Percentiles rank a stretch among this genome's conserved stretches.
These are phyloP conservation scores for Huntiella moniliformis DNA, from an alignment of 2,329 filamentous ascomycete genomes.

Conservation along the genomic window DNA sequence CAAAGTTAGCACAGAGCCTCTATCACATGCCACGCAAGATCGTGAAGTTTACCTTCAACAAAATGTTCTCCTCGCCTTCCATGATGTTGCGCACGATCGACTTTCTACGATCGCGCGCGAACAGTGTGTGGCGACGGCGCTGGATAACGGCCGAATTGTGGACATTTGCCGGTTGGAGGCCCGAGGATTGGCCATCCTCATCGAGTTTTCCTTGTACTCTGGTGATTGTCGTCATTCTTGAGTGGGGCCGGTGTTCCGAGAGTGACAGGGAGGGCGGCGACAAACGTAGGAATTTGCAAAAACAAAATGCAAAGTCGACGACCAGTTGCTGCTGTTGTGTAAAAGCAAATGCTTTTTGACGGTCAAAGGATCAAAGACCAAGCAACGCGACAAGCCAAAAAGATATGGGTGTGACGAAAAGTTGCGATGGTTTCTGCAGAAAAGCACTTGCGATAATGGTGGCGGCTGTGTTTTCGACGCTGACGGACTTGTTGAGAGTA, in stretches of 20 bases:
- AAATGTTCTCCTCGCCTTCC: conserved; percentile 41
- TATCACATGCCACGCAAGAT: background rate
- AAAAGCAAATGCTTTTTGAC: no score
- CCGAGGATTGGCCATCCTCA: conserved; percentile 7
- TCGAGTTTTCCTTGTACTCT: conserved; percentile 5
- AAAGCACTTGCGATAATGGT: no score
- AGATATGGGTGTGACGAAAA: no score
- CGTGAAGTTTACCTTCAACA: conserved; percentile 30
- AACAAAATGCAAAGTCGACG: background rate
- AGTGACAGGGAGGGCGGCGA: background rate
- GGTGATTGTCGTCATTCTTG: background rate
- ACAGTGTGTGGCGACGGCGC: conserved; percentile 10
- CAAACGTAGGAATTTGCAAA: no score
- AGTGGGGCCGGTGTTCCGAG: background rate
- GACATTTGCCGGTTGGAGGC: conserved; percentile 1
- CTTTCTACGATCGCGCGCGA: conserved; percentile 23
- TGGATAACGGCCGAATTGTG: conserved; percentile 6
- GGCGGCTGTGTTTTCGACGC: no score
- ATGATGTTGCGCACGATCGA: conserved; percentile 41
- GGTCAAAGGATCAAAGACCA: no score
- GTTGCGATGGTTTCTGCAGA: no score
- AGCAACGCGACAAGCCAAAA: no score
- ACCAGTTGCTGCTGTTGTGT: background rate
- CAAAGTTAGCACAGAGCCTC: background rate
- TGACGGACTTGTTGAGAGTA: no score